A percentile compares a stretch with the other conserved stretches of the same genome.
phyloP scores from a whole-genome alignment of 2,329 filamentous ascomycete species.

The Sclerotinia minor region DNA sequence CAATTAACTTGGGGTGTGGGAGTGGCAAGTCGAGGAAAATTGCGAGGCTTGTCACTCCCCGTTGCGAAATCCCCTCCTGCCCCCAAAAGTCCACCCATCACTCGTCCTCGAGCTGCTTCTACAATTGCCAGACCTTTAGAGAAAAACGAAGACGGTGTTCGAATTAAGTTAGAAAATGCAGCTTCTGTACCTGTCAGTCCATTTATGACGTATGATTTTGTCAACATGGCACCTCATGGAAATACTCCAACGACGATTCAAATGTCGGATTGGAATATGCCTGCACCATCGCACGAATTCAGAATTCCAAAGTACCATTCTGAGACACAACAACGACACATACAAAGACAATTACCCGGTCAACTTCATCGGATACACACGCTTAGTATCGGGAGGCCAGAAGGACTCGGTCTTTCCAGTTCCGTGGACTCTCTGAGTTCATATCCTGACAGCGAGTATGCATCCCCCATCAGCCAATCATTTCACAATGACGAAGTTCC shows the following conservation, averaged over 20 bases:
- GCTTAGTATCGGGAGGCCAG: slow-evolving; percentile 47
- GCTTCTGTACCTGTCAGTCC: slow-evolving; percentile 33
- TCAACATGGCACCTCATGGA: slow-evolving; percentile 43
- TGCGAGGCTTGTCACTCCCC: slow-evolving; percentile 80
- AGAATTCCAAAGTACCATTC: slow-evolving; percentile 27
- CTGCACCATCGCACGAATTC: slow-evolving; percentile 36
- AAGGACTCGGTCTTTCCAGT: slow-evolving; percentile 37
- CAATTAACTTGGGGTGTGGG: slow-evolving; percentile 96
- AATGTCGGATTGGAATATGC: slow-evolving; percentile 41
- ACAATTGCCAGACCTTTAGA: slow-evolving; percentile 33
- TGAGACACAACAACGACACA: slow-evolving; percentile 33
- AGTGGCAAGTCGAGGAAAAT: slow-evolving; percentile 91
- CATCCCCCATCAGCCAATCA: slow-evolving; percentile 54
- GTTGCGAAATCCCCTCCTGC: slow-evolving; percentile 59
- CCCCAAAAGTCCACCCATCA: slow-evolving; percentile 41
- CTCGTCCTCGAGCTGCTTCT: slow-evolving; percentile 37
- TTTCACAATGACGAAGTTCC: slow-evolving; percentile 56
- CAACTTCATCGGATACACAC: slow-evolving; percentile 51
- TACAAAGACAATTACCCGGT: slow-evolving; percentile 46
- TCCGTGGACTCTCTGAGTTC: slow-evolving; percentile 54
- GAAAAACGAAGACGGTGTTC: slow-evolving; percentile 36
- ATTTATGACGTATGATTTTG: slow-evolving; percentile 45
- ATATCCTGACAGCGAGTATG: slow-evolving; percentile 56
- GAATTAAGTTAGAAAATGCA: slow-evolving; percentile 40
- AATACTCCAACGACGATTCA: slow-evolving; percentile 34